A percentile compares a stretch with the other conserved stretches of the same genome.
Conservation (phyloP, 345 rosid genomes). For the Murraya paniculata region DNA sequence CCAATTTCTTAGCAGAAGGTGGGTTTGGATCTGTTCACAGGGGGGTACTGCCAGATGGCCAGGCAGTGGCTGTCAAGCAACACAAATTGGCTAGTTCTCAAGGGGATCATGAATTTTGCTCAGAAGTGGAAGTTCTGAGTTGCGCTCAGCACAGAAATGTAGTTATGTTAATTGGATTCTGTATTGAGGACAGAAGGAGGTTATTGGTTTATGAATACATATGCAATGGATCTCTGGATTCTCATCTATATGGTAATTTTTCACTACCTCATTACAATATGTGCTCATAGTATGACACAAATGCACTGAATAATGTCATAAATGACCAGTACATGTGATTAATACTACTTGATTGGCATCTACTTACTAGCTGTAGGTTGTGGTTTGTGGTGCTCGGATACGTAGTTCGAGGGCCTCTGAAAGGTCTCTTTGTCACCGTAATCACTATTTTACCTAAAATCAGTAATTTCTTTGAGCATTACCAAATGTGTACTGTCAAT, state of each 20-base stretch:
- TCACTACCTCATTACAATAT: not conserved
- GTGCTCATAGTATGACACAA: not conserved
- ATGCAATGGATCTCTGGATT: conserved; percentile 95
- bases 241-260: conserved; percentile 84
- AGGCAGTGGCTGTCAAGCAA: conserved; percentile 96
- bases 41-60: conserved; percentile 96
- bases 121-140: conserved; percentile 97
- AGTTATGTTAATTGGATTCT: conserved; percentile 95
- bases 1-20: conserved; percentile 98
- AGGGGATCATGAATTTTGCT: conserved; percentile 98
- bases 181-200: conserved; percentile 92
- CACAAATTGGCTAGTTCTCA: conserved; percentile 98
- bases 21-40: conserved; percentile 99
- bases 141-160: conserved; percentile 99
- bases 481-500: not conserved
- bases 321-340: not conserved
- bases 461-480: not conserved
- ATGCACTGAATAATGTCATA: not conserved
- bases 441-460: not conserved
- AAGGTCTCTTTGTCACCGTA: not conserved
- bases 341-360: not conserved
- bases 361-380: not conserved
- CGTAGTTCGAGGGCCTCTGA: not conserved
- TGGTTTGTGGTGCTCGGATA: not conserved
- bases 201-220: conserved; percentile 94